Conservation (phyloP, 2,329 filamentous ascomycete genomes). For the Botryotinia narcissicola region DNA sequence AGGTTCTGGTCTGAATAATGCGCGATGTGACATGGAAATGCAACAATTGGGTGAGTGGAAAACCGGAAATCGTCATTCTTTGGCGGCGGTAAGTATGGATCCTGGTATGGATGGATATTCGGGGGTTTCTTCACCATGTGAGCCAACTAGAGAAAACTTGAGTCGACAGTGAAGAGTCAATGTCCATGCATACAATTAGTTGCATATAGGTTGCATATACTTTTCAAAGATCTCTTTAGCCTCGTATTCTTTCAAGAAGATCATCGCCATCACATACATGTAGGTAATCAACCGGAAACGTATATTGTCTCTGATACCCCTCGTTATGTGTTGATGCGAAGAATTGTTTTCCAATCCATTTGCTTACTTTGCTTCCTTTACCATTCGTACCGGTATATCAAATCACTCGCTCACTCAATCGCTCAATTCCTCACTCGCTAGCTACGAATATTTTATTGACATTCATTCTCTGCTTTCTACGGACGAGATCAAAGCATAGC, state of each 20-base stretch:
- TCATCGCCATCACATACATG: not conserved
- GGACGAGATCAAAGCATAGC: not conserved
- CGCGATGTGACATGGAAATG: constrained; percentile 5
- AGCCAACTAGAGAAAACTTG: not conserved
- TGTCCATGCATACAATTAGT: not conserved
- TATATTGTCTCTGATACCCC: not conserved
- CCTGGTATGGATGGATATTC: not conserved
- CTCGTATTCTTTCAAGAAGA: not conserved
- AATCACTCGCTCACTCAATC: not conserved
- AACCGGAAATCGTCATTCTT: not conserved
- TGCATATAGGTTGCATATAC: not conserved
- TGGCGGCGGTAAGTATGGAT: not conserved
- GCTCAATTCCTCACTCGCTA: not conserved
- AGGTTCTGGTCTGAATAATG: not conserved
- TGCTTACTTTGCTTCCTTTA: not conserved
- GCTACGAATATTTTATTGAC: not conserved
- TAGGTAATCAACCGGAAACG: not conserved
- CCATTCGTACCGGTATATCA: too few relatives aligned
- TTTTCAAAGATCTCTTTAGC: not conserved
- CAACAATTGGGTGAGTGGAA: constrained; percentile 1
- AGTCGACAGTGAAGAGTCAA: not conserved
- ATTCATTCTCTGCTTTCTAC: not conserved
- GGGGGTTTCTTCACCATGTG: not conserved
- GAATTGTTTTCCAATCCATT: not conserved
- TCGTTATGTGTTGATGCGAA: not conserved